Evolutionary conservation across 495 filamentous ascomycete species (phyloP).

Genomic region (Aspergillus conjunctus): DNA sequence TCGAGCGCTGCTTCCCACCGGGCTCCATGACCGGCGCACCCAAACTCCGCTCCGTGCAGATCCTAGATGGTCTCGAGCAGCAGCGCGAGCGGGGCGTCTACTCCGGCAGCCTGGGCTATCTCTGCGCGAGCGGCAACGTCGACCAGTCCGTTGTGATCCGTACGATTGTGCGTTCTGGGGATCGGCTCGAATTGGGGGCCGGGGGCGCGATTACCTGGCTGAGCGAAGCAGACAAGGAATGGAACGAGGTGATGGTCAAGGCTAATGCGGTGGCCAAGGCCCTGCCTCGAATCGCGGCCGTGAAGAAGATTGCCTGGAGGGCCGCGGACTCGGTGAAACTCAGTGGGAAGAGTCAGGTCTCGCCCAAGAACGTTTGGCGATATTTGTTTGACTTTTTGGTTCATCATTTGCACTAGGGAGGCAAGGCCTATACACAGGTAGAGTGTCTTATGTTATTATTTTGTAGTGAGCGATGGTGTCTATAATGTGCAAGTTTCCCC

Average conservation of each 20-base stretch:
- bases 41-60: slow-evolving; percentile 11
- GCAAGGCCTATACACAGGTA: not conserved
- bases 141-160: slow-evolving; percentile 13
- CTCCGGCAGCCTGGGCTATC: slow-evolving; percentile 12
- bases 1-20: slow-evolving; percentile 11
- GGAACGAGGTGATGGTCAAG: slow-evolving; percentile 12
- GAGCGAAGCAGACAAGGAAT: slow-evolving; percentile 13
- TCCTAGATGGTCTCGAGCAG: slow-evolving; percentile 9
- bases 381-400: slow-evolving; percentile 2
- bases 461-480: not conserved
- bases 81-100: slow-evolving; percentile 7
- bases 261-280: slow-evolving; percentile 9
- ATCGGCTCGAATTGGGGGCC: slow-evolving; percentile 2
- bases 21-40: slow-evolving; percentile 13
- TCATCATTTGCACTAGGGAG: not conserved
- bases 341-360: not conserved
- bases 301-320: not conserved
- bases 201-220: slow-evolving; percentile 14
- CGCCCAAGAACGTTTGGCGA: not conserved
- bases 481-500: too few relatives aligned
- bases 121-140: slow-evolving; percentile 10
- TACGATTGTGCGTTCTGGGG: slow-evolving; percentile 10
- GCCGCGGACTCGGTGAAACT: slow-evolving; percentile 1
- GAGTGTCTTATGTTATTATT: too few relatives aligned
- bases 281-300: not conserved